phyloP scores from a whole-genome alignment of 805 yeast genomes.

The Myxozyma mucilagina region DNA sequence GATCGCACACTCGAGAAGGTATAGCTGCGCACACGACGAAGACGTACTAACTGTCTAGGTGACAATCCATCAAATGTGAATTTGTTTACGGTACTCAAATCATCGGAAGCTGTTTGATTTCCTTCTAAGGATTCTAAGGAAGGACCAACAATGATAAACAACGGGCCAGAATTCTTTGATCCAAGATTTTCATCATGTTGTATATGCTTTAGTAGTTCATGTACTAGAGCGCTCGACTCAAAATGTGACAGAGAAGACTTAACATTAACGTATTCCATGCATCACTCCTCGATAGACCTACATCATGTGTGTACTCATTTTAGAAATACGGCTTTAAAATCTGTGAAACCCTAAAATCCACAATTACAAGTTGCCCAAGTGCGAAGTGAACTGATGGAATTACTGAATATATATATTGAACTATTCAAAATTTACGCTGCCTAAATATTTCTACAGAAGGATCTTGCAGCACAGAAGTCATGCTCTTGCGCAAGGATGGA shows the following conservation, averaged over 20 bases:
- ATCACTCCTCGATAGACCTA: too few relatives aligned
- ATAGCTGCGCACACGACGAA: background rate
- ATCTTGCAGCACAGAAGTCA: constrained; percentile 1
- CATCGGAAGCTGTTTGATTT: background rate
- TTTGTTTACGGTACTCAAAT: background rate
- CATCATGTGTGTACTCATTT: too few relatives aligned
- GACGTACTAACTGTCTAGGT: background rate
- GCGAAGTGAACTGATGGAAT: too few relatives aligned
- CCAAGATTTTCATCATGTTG: too few relatives aligned
- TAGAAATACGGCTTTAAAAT: too few relatives aligned
- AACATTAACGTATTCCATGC: too few relatives aligned
- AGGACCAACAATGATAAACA: background rate
- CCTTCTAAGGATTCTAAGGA: background rate
- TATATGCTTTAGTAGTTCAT: background rate
- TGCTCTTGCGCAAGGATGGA: background rate
- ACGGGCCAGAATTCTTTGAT: background rate
- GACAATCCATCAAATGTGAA: background rate
- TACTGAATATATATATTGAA: background rate
- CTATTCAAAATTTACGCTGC: background rate
- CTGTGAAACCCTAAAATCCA: too few relatives aligned
- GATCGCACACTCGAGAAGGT: background rate
- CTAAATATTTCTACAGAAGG: background rate
- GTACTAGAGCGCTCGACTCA: too few relatives aligned
- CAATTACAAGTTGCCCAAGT: too few relatives aligned
- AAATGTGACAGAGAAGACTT: too few relatives aligned